These are phyloP conservation scores for Fusarium cyanostomum DNA, from an alignment of 2,329 filamentous ascomycete species.

Conservation along the genomic window DNA sequence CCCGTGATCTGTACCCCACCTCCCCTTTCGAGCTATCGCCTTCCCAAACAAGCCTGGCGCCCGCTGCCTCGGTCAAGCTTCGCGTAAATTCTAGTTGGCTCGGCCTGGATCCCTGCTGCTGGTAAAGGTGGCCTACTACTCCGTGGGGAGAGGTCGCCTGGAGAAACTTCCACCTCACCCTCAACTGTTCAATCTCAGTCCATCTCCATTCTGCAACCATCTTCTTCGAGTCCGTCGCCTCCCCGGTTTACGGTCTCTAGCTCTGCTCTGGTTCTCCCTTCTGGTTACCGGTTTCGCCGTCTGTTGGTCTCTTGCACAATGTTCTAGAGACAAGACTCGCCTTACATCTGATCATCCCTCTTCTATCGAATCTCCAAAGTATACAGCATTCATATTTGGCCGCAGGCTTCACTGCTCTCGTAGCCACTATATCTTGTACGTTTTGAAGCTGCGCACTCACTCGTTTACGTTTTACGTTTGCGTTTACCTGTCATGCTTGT, in stretches of 20 bases:
- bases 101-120: slow-evolving; percentile 34
- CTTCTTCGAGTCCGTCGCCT: slow-evolving; percentile 37
- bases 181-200: slow-evolving; percentile 45
- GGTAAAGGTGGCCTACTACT: slow-evolving; percentile 38
- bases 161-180: slow-evolving; percentile 56
- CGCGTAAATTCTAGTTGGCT: slow-evolving; percentile 44
- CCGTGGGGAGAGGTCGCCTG: slow-evolving; percentile 44
- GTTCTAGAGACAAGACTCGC: slow-evolving; percentile 50
- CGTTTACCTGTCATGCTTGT: too few relatives aligned
- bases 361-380: slow-evolving; percentile 30
- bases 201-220: slow-evolving; percentile 40
- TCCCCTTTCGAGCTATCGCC: slow-evolving; percentile 21
- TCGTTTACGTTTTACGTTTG: neutral
- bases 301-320: slow-evolving; percentile 50
- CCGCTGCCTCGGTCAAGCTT: slow-evolving; percentile 41
- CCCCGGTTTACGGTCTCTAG: slow-evolving; percentile 44
- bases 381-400: slow-evolving; percentile 25
- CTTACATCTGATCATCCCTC: slow-evolving; percentile 40
- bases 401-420: slow-evolving; percentile 39
- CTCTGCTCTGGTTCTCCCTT: slow-evolving; percentile 53
- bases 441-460: neutral
- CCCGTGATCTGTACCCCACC: slow-evolving; percentile 37
- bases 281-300: slow-evolving; percentile 53
- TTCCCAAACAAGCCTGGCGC: slow-evolving; percentile 21
- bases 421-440: slow-evolving; percentile 32